Percentiles rank a stretch among this genome's conserved stretches.
phyloP scores from a whole-genome alignment of 2,329 filamentous ascomycete species.

The Pezicula radicicola region DNA sequence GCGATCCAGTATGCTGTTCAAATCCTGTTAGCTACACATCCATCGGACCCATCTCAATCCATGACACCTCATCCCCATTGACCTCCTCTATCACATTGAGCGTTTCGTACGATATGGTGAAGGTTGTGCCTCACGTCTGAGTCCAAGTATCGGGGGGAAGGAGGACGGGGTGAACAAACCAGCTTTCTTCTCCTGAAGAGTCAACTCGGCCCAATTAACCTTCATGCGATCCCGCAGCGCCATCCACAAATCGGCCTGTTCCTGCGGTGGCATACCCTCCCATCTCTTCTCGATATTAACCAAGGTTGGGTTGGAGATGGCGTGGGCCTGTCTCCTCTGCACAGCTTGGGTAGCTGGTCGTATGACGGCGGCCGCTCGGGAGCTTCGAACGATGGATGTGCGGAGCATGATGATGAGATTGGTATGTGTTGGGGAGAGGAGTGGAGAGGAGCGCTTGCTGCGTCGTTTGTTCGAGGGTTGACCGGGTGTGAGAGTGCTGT shows the following conservation, averaged over 20 bases:
- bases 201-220: conserved; percentile 93
- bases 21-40: conserved; percentile 14
- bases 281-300: conserved; percentile 99
- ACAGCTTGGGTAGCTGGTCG: conserved; percentile 38
- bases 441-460: not conserved
- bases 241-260: conserved; percentile 99
- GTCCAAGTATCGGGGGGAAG: not conserved
- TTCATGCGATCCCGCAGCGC: conserved; percentile 97
- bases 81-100: not conserved
- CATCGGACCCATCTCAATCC: not conserved
- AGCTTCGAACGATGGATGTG: conserved; percentile 11
- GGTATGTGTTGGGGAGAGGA: not conserved
- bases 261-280: conserved; percentile 96
- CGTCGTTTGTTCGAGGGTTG: not conserved
- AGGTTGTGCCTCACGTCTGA: not conserved
- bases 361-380: conserved; percentile 32
- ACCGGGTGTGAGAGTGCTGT: not conserved
- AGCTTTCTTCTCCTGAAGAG: conserved; percentile 96
- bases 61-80: too few relatives aligned
- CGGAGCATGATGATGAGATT: conserved; percentile 11
- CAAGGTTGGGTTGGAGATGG: conserved; percentile 96
- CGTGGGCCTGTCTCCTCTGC: conserved; percentile 56
- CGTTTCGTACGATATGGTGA: not conserved
- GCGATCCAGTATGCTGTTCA: conserved; percentile 96
- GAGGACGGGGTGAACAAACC: conserved; percentile 56